These are phyloP conservation scores for Canavalia ensiformis DNA, from an alignment of 306 rosid genomes.

Conservation along the genomic window DNA sequence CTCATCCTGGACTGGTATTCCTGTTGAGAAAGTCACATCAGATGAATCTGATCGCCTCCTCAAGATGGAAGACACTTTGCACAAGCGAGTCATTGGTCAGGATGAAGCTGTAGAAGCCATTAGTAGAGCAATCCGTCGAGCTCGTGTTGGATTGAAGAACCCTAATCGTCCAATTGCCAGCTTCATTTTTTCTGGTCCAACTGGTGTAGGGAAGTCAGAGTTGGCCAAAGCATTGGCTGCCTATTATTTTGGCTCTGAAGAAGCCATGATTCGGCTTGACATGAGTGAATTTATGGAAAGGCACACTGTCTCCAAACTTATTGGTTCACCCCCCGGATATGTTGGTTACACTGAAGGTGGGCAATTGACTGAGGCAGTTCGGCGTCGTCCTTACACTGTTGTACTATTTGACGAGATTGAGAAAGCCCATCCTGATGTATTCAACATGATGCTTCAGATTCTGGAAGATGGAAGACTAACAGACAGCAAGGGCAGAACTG, in stretches of 20 bases:
- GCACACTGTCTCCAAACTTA: slow-evolving; percentile 95
- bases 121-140: slow-evolving; percentile 94
- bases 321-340: slow-evolving; percentile 98
- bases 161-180: slow-evolving; percentile 99
- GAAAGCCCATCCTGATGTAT: slow-evolving; percentile 98
- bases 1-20: slow-evolving; percentile 98
- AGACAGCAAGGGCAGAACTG: slow-evolving; percentile 95
- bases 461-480: slow-evolving; percentile 96
- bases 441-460: slow-evolving; percentile 99
- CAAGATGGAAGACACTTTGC: slow-evolving; percentile 97
- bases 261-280: slow-evolving; percentile 98
- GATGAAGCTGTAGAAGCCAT: slow-evolving; percentile 99
- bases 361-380: slow-evolving; percentile 94
- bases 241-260: slow-evolving; percentile 96
- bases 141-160: slow-evolving; percentile 95
- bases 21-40: slow-evolving; percentile 93
- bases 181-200: slow-evolving; percentile 98
- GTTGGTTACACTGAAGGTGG: slow-evolving; percentile 99
- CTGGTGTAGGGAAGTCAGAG: slow-evolving; percentile 99
- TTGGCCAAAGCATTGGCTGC: slow-evolving; percentile 96
- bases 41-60: slow-evolving; percentile 99
- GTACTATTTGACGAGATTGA: slow-evolving; percentile 96
- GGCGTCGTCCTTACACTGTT: slow-evolving; percentile 97
- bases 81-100: slow-evolving; percentile 87
- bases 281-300: slow-evolving; percentile 99